These are phyloP conservation scores for Podaxis pistillaris DNA, from an alignment of 768 basidiomycete species.

Conservation along the genomic window DNA sequence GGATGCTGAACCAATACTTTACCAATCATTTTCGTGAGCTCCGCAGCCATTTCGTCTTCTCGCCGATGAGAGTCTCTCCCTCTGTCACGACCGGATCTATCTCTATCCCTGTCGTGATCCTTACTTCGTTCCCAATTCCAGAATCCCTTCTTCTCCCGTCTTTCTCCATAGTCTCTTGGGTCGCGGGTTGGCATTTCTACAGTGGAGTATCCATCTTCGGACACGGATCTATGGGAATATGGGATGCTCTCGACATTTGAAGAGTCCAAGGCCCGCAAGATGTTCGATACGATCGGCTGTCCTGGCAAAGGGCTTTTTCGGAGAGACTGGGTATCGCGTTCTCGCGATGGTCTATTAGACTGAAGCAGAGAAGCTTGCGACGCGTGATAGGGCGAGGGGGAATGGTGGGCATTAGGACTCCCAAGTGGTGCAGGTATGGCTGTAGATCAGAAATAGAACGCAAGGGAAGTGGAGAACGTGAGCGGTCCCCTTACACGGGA, in stretches of 20 bases:
- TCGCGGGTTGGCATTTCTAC: conserved; percentile 21
- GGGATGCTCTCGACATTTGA: conserved; percentile 20
- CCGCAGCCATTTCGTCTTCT: conserved; percentile 47
- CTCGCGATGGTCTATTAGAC: background rate
- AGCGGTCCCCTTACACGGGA: background rate
- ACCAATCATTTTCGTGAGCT: conserved; percentile 76
- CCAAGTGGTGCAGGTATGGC: background rate
- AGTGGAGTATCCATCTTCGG: conserved; percentile 31
- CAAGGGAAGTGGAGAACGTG: background rate
- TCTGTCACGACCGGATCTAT: conserved; percentile 29
- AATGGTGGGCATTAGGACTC: background rate
- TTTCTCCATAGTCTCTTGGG: conserved; percentile 29
- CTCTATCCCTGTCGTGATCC: conserved; percentile 41
- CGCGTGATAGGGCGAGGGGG: conserved; percentile 14
- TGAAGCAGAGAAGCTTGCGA: conserved; percentile 10
- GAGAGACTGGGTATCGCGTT: conserved; percentile 3
- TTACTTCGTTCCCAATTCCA: conserved; percentile 43
- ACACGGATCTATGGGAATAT: conserved; percentile 24
- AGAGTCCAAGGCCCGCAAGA: conserved; percentile 65
- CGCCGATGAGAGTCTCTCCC: conserved; percentile 26
- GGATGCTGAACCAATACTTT: conserved; percentile 14
- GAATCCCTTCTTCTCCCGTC: conserved; percentile 54
- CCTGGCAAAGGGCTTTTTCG: conserved; percentile 24
- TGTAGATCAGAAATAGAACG: background rate
- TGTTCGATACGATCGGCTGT: conserved; percentile 47